Percentiles rank a stretch among this genome's conserved stretches.
These are phyloP conservation scores for Immersiporthe knoxdaviesiana DNA, from an alignment of 2,329 filamentous ascomycete genomes.

Conservation along the genomic window DNA sequence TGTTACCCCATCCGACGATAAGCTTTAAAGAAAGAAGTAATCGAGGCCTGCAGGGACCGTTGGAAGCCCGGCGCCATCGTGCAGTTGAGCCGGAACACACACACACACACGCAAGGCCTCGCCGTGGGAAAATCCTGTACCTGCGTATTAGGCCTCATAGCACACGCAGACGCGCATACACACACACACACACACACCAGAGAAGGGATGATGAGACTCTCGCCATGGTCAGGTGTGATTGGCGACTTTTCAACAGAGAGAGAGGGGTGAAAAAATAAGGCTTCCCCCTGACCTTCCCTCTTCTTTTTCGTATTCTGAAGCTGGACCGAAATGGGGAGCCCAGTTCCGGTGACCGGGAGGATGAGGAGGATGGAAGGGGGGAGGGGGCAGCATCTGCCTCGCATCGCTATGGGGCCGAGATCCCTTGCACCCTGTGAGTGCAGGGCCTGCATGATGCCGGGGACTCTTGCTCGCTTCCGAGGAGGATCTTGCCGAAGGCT, in stretches of 20 bases:
- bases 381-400: slow-evolving; percentile 5
- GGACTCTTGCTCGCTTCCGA: slow-evolving; percentile 18
- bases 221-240: neutral
- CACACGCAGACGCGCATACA: slow-evolving; percentile 10
- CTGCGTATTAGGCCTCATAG: slow-evolving; percentile 18
- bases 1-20: slow-evolving; percentile 23
- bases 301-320: neutral
- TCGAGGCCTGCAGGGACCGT: slow-evolving; percentile 28
- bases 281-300: neutral
- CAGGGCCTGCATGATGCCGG: slow-evolving; percentile 14
- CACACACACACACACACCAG: too few relatives aligned
- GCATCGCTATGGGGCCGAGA: slow-evolving; percentile 19
- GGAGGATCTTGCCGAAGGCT: slow-evolving; percentile 24
- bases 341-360: slow-evolving; percentile 13
- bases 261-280: too few relatives aligned
- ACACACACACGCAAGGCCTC: neutral
- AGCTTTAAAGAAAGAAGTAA: slow-evolving; percentile 18
- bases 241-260: neutral
- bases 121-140: slow-evolving; percentile 21
- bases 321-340: neutral
- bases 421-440: slow-evolving; percentile 23
- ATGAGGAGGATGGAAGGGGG: too few relatives aligned
- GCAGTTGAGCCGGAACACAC: slow-evolving; percentile 11
- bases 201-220: slow-evolving; percentile 11
- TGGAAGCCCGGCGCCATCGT: slow-evolving; percentile 20